These are phyloP conservation scores for Mortierella antarctica DNA, from an alignment of 192 early-diverging fungal genomes.

Conservation along the genomic window DNA sequence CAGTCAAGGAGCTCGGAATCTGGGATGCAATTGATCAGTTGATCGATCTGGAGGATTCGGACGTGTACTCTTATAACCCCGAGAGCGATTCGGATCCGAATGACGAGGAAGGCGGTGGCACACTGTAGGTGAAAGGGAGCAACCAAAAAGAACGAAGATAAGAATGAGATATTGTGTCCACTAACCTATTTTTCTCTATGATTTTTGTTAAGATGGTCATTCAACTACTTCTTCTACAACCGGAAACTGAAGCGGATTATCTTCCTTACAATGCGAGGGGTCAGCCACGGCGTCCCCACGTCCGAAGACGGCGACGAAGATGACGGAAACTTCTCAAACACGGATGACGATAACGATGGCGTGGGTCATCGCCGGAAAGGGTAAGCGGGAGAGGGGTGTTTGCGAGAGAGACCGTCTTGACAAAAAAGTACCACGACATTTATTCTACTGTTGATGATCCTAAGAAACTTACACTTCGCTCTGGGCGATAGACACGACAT, in stretches of 20 bases:
- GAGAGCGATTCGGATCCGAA: conserved; percentile 90
- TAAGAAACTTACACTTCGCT: too few species aligned
- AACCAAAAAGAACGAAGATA: not conserved
- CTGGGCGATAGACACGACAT: too few species aligned
- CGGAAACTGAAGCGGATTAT: conserved; percentile 90
- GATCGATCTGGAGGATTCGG: conserved; percentile 83
- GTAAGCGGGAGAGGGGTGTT: not conserved
- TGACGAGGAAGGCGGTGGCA: conserved; percentile 82
- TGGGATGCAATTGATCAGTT: conserved; percentile 91
- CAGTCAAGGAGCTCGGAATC: conserved; percentile 69
- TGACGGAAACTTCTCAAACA: conserved; percentile 24
- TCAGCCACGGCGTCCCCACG: conserved; percentile 69
- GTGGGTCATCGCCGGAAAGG: conserved; percentile 27
- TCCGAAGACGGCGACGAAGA: conserved; percentile 27
- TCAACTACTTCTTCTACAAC: conserved; percentile 98
- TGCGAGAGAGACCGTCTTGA: too few species aligned
- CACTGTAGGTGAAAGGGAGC: conserved; percentile 14
- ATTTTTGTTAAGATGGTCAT: conserved; percentile 80
- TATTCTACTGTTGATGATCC: too few species aligned
- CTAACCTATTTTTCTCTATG: not conserved
- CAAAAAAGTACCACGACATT: too few species aligned
- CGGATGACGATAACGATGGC: conserved; percentile 28
- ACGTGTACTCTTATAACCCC: conserved; percentile 92
- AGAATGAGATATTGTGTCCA: not conserved
- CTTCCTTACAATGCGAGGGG: conserved; percentile 90